Evolutionary conservation across 73 alveolate species (phyloP), one percentile per base, ranked within the genome.

Genomic region (Paramecium primaurelia): DNA sequence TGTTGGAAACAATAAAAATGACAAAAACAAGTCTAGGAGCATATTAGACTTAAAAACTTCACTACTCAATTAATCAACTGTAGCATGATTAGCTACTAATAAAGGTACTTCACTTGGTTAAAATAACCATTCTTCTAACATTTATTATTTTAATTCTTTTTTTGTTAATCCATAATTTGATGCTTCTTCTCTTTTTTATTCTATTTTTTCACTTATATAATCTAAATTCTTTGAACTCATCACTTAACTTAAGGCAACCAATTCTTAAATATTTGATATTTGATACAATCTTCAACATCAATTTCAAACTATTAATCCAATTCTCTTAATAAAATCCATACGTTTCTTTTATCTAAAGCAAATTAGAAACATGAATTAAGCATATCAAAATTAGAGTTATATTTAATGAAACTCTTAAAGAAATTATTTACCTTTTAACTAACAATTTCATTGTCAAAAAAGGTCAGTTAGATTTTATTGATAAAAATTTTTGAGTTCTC

Each of bases 71-170:
- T 80, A 49, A 45, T 80, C 91, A 25, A 80, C 44, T 3, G 73
- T 28, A 3, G 88, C 88, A 32, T 45, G 44, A 44, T 49, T 22
- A 47, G 77, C 91, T 18, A 44, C 47, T 49, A 80, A 28, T 38
- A 80, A 64, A 2, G 91, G 91, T 10, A 49, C 75, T 47, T 80
- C 91, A 45, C 91, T 32, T 80, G 91, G 91, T 20, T 34, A 6
- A 44, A 80, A 80, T 26, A 80, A 37, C 91, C 91, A 80, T 32
- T 80, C 91, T 49, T 80, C 91, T 9, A 80, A 32, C 91, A 80
- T 80, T 45, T 80, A 47, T 80, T 32, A 47, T 80, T 80, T 80
- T 45, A 80, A n/a, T 80, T 80, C 75, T 80, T 47, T 45, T 47
- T 80, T 80, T 18, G 91, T 38, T 22, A 80, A 44, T 75, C 88